Evolutionary conservation across 768 basidiomycete genomes (phyloP).

Genomic region (Lactarius evosmus): DNA sequence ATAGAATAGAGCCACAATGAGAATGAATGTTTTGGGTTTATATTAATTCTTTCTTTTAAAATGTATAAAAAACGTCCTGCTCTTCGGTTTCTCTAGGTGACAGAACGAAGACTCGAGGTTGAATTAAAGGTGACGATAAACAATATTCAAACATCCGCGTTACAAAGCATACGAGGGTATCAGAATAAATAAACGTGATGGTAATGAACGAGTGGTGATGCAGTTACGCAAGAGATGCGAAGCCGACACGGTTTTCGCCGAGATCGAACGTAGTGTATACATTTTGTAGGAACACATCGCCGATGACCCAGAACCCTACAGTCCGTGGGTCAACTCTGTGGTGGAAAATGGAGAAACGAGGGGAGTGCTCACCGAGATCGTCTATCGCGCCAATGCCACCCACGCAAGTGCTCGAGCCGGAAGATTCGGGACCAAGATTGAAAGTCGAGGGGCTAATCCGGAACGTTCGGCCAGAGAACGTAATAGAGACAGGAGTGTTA

Average conservation of each 20-base stretch:
- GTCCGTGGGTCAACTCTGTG: not conserved
- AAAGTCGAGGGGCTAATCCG: not conserved
- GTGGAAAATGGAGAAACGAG: not conserved
- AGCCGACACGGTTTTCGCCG: too few relatives aligned
- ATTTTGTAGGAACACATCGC: too few relatives aligned
- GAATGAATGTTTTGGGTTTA: too few relatives aligned
- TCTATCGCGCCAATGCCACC: not conserved
- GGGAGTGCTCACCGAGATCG: not conserved
- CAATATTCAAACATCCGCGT: not conserved
- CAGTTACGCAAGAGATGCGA: too few relatives aligned
- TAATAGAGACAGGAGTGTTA: not conserved
- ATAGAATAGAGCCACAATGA: not conserved
- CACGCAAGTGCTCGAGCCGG: not conserved
- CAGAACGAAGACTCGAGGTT: not conserved
- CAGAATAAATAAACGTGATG: too few relatives aligned
- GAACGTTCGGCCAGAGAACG: not conserved
- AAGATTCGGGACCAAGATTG: not conserved
- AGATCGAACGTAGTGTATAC: too few relatives aligned
- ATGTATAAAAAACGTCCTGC: not conserved
- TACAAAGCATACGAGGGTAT: not conserved
- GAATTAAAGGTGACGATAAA: not conserved
- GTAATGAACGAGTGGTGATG: too few relatives aligned
- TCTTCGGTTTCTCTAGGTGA: too few relatives aligned
- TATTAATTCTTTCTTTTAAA: too few relatives aligned
- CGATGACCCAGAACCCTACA: not conserved